These are phyloP conservation scores for Rachicladosporium sp. DNA, from an alignment of 2,329 filamentous ascomycete species.

Conservation along the genomic window DNA sequence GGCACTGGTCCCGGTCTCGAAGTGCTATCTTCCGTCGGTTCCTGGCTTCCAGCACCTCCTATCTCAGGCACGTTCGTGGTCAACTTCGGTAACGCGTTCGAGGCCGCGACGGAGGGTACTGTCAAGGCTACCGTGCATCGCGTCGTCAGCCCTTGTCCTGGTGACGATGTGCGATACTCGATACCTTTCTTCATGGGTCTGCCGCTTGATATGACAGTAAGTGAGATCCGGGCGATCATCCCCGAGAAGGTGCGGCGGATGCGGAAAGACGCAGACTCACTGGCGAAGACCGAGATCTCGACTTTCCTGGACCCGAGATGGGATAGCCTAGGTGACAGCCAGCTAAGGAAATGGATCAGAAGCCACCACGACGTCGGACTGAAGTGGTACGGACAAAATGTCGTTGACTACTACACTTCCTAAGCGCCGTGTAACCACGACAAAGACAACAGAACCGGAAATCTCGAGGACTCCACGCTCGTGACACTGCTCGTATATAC, in stretches of 20 bases:
- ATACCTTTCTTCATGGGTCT: constrained; percentile 29
- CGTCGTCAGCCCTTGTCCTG: constrained; percentile 14
- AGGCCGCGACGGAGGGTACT: constrained; percentile 42
- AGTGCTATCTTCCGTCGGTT: constrained; percentile 36
- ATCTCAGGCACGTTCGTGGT: constrained; percentile 42
- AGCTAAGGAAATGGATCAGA: constrained; percentile 25
- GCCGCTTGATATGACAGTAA: constrained; percentile 27
- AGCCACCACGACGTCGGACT: constrained; percentile 23
- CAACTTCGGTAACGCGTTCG: constrained; percentile 47
- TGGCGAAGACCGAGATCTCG: constrained; percentile 4
- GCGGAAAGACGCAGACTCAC: constrained; percentile 6
- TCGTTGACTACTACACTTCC: constrained; percentile 29
- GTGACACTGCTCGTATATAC: no score
- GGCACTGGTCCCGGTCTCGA: constrained; percentile 42
- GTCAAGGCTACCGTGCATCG: constrained; percentile 41
- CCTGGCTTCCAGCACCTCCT: constrained; percentile 40
- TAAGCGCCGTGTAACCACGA: constrained; percentile 45
- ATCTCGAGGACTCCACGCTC: no score
- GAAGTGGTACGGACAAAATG: constrained; percentile 25
- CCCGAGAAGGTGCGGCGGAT: constrained; percentile 15
- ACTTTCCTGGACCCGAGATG: constrained; percentile 21
- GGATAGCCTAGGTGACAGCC: constrained; percentile 27
- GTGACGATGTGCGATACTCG: constrained; percentile 17
- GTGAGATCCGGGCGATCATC: constrained; percentile 26
- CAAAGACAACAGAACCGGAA: no score